Base-by-base conservation (phyloP, 139 green algal species). In the Micractinium sp. region DNA sequence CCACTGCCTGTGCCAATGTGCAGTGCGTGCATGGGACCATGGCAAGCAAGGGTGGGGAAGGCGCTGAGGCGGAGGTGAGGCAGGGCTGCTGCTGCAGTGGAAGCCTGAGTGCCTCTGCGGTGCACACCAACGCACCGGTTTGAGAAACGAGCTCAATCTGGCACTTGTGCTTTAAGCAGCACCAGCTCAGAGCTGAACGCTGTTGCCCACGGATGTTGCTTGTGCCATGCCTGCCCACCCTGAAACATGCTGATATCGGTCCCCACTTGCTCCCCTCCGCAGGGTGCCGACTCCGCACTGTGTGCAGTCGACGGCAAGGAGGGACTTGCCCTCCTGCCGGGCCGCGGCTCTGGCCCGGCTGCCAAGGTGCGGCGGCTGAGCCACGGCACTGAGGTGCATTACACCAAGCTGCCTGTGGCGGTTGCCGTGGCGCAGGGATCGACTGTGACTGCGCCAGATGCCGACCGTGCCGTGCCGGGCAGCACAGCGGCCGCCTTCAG, bases 311-410 rank as follows among this genome's bases (percentile, higher is more conserved):
- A 3, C 23, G 41, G 39, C 33, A 20, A 31, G 14, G 29, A 15
- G 27, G 3, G 25, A 18, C 23, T 22, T 14, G 38, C 16, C 0
- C 23, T 20, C 0, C 20, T 12, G 16, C 25, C 35, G 9, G 39
- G 23, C 78, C 25, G 39, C 39, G 38, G 39, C 15, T 25, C 29
- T 69, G 80, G 53, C 16, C 41, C 47, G 13, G 39, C 80, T 20
- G 53, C 71, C 53, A 85, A 85, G 82, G 82, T 87, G 60, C 82
- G 82, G 35, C 82, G 82, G 2, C 33, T 87, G 18, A 36, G 38
- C 56, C 20, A 18, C 78, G 16, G 25, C 81, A 74, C 81, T 12
- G 81, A 85, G 33, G 56, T 85, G 25, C 25, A 61, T 15, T 87
- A 77, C 82, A 87, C 82, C 5, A 33, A 29, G 22, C 33, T 87